Conservation (phyloP, 768 basidiomycete genomes). For the Suillus lakei region DNA sequence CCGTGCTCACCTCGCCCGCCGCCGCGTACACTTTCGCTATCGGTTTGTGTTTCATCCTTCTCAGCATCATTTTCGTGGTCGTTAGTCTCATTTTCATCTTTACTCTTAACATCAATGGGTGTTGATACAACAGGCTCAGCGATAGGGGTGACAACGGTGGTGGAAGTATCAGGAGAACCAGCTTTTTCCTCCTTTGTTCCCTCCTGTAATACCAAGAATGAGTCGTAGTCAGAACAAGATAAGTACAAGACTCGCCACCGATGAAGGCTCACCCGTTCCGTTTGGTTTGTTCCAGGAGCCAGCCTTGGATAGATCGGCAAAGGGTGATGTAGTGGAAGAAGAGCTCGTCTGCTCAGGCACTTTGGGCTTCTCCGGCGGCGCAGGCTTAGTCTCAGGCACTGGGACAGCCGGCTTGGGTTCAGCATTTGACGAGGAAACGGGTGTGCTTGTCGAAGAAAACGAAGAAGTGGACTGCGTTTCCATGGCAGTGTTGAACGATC, state of each 20-base stretch:
- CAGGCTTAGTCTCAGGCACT: not conserved
- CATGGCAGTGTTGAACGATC: slow-evolving; percentile 20
- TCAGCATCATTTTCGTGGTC: slow-evolving; percentile 28
- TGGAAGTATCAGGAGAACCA: slow-evolving; percentile 12
- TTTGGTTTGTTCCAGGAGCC: slow-evolving; percentile 13
- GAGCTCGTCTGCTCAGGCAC: not conserved
- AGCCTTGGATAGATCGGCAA: slow-evolving; percentile 3
- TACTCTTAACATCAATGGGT: slow-evolving; percentile 24
- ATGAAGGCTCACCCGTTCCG: slow-evolving; percentile 36
- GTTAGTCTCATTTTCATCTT: slow-evolving; percentile 27
- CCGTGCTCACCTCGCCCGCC: slow-evolving; percentile 20
- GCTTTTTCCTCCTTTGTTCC: slow-evolving; percentile 6
- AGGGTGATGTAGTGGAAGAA: not conserved
- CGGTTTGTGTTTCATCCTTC: slow-evolving; percentile 27
- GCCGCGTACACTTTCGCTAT: slow-evolving; percentile 18
- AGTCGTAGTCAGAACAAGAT: slow-evolving; percentile 33
- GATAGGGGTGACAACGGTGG: slow-evolving; percentile 17
- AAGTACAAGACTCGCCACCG: slow-evolving; percentile 30
- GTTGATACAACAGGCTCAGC: slow-evolving; percentile 32
- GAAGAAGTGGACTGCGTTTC: slow-evolving; percentile 12
- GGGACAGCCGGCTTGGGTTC: not conserved
- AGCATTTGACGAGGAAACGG: not conserved
- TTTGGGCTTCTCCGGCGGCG: slow-evolving; percentile 17
- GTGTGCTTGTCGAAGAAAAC: not conserved
- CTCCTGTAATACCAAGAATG: slow-evolving; percentile 30